Conservation (phyloP, 139 green algal genomes). For the Chlamydomonas incerta region DNA sequence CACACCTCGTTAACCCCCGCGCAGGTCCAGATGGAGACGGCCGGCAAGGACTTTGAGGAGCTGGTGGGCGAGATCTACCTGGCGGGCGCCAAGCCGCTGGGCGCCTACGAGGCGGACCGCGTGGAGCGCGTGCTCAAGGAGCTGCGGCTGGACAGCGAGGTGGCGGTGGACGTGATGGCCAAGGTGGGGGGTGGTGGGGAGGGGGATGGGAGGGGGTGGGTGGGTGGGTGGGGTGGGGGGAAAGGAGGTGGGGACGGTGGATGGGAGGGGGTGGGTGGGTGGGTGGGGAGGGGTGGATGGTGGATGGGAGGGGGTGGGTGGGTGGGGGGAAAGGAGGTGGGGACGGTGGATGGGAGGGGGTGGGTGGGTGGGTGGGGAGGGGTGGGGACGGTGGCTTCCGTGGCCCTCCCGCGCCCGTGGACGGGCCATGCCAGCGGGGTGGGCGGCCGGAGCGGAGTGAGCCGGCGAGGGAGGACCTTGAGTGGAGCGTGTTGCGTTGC, state of each 20-base stretch:
- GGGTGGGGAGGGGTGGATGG: not conserved
- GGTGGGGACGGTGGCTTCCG: too few relatives aligned
- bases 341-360: too few relatives aligned
- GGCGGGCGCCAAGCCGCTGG: slow-evolving; percentile 68
- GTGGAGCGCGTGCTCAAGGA: slow-evolving; percentile 76
- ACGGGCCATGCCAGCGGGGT: too few relatives aligned
- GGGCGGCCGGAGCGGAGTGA: too few relatives aligned
- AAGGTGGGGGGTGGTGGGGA: not conserved
- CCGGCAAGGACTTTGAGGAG: slow-evolving; percentile 61
- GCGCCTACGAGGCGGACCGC: slow-evolving; percentile 47
- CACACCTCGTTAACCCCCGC: slow-evolving; percentile 68
- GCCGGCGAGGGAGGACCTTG: too few relatives aligned
- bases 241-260: not conserved
- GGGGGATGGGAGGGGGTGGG: not conserved
- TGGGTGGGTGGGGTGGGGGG: not conserved
- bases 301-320: too few relatives aligned
- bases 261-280: not conserved
- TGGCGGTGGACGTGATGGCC: slow-evolving; percentile 66
- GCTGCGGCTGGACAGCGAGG: slow-evolving; percentile 74
- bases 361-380: too few relatives aligned
- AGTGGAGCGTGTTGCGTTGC: too few relatives aligned
- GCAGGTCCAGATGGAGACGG: slow-evolving; percentile 49
- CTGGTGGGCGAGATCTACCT: slow-evolving; percentile 60
- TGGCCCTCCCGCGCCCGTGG: too few relatives aligned
- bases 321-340: too few relatives aligned